A percentile compares a stretch with the other conserved stretches of the same genome.
Conservation (phyloP, 345 rosid genomes). For the Isatis tinctoria region DNA sequence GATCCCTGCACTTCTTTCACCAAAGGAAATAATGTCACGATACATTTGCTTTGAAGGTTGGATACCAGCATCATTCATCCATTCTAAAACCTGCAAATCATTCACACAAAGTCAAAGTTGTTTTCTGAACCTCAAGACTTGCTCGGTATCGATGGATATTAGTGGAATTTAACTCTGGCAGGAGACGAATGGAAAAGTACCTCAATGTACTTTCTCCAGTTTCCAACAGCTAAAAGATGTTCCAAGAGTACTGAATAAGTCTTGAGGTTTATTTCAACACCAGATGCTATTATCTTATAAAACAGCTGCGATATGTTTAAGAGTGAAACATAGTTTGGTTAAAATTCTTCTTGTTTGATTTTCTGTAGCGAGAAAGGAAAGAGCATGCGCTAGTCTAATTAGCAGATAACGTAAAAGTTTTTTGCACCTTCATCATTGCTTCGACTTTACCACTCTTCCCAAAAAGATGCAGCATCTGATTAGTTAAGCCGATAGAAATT, state of each 20-base stretch:
- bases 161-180: not conserved
- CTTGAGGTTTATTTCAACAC: slow-evolving; percentile 49
- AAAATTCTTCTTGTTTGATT: slow-evolving; percentile 1
- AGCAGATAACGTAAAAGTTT: not conserved
- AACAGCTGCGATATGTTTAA: slow-evolving; percentile 49
- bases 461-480: slow-evolving; percentile 72
- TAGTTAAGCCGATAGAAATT: slow-evolving; percentile 60
- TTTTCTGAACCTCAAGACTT: not conserved
- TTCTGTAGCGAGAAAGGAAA: not conserved
- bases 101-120: not conserved
- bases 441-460: slow-evolving; percentile 86
- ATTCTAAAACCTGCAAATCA: slow-evolving; percentile 65
- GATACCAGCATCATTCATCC: slow-evolving; percentile 78
- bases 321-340: slow-evolving; percentile 1
- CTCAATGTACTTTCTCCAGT: slow-evolving; percentile 97
- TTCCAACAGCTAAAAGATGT: slow-evolving; percentile 73
- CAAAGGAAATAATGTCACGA: slow-evolving; percentile 54
- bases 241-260: slow-evolving; percentile 63
- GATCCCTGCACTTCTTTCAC: slow-evolving; percentile 58
- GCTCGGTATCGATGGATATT: not conserved
- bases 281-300: slow-evolving; percentile 62
- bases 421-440: slow-evolving; percentile 70
- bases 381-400: not conserved
- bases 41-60: slow-evolving; percentile 72
- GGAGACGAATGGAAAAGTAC: slow-evolving; percentile 13